Evolutionary conservation across 2,329 filamentous ascomycete genomes (phyloP).

Genomic region (Fusarium dimerum): DNA sequence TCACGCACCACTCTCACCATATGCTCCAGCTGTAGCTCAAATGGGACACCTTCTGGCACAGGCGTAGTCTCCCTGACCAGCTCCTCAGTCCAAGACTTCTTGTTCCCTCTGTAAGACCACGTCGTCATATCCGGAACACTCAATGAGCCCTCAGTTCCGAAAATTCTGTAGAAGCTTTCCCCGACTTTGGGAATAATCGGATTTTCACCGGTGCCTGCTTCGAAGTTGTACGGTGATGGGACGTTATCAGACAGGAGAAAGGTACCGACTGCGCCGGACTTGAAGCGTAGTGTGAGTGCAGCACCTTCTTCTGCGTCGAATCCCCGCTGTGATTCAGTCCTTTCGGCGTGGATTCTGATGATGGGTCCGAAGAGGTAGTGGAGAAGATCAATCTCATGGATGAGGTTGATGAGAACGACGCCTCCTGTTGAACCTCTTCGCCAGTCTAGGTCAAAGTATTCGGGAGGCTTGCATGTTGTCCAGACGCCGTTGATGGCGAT

Average conservation of each 20-base stretch:
- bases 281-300: conserved; percentile 54
- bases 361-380: conserved; percentile 59
- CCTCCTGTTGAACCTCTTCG: conserved; percentile 45
- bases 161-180: conserved; percentile 54
- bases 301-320: conserved; percentile 58
- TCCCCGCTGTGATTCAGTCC: conserved; percentile 42
- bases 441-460: conserved; percentile 56
- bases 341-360: conserved; percentile 50
- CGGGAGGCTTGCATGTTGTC: conserved; percentile 50
- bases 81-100: conserved; percentile 44
- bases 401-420: conserved; percentile 57
- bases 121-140: conserved; percentile 55
- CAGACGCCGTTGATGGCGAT: conserved; percentile 58
- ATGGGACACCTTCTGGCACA: conserved; percentile 38
- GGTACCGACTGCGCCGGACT: conserved; percentile 55
- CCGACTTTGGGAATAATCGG: conserved; percentile 47
- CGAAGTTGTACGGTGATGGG: conserved; percentile 55
- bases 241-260: conserved; percentile 56
- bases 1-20: conserved; percentile 50
- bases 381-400: conserved; percentile 62
- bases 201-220: conserved; percentile 60
- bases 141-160: conserved; percentile 51
- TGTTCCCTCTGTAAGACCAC: conserved; percentile 44
- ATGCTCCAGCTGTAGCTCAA: conserved; percentile 53
- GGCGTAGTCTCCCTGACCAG: conserved; percentile 33